Conservation (phyloP, 441 rosid species). For the Heliophila coronopifolia region DNA sequence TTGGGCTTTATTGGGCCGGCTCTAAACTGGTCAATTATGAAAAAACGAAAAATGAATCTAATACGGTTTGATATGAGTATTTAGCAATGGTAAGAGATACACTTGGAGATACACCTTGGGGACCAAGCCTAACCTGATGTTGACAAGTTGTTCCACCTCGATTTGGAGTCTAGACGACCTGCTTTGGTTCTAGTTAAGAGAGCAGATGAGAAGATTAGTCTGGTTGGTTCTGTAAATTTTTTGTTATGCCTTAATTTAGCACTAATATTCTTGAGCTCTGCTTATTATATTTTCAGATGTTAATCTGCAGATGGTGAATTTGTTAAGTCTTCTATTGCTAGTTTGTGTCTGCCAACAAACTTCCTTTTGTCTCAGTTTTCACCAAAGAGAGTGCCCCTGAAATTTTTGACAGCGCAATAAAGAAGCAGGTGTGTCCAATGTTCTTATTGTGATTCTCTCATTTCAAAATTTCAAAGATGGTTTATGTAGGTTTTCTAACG, state of each 20-base stretch:
- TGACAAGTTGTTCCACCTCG: slow-evolving; percentile 82
- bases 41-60: too few species aligned
- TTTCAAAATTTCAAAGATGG: background rate
- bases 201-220: slow-evolving; percentile 66
- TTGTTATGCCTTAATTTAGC: background rate
- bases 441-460: background rate
- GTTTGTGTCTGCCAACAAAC: slow-evolving; percentile 80
- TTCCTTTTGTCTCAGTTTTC: slow-evolving; percentile 70
- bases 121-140: too few species aligned
- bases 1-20: too few species aligned
- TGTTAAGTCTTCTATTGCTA: slow-evolving; percentile 58
- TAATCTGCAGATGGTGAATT: slow-evolving; percentile 65
- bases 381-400: slow-evolving; percentile 74
- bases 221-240: slow-evolving; percentile 46
- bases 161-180: slow-evolving; percentile 71
- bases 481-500: slow-evolving; percentile 11
- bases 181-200: slow-evolving; percentile 67
- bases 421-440: slow-evolving; percentile 59
- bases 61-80: too few species aligned
- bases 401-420: slow-evolving; percentile 74
- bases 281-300: slow-evolving; percentile 23
- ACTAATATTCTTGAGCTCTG: slow-evolving; percentile 6
- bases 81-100: too few species aligned
- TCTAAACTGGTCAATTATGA: too few species aligned
- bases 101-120: too few species aligned